These are phyloP conservation scores for Stagonosporopsis vannaccii DNA, from an alignment of 2,329 filamentous ascomycete species.

Conservation along the genomic window DNA sequence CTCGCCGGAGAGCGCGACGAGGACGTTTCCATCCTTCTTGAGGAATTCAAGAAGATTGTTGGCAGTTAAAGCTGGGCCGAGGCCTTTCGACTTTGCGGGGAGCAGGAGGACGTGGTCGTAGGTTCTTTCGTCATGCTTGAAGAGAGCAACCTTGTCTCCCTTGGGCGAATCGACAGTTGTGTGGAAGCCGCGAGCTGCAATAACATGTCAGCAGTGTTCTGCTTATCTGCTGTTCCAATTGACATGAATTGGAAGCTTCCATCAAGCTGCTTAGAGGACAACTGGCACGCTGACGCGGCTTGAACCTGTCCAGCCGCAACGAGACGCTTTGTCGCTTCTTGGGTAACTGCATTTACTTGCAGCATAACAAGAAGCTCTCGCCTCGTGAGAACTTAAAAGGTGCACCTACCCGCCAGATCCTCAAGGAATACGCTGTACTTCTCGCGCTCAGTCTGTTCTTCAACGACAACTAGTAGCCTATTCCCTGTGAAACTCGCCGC, in stretches of 20 bases:
- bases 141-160: constrained; percentile 69
- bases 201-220: constrained; percentile 14
- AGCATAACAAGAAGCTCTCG: background rate
- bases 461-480: constrained; percentile 84
- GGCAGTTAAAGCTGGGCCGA: constrained; percentile 87
- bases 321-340: background rate
- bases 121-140: constrained; percentile 82
- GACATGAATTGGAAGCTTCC: constrained; percentile 2
- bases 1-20: constrained; percentile 81
- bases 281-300: constrained; percentile 22
- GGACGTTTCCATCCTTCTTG: constrained; percentile 89
- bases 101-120: constrained; percentile 93
- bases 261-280: constrained; percentile 11
- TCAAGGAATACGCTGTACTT: constrained; percentile 83
- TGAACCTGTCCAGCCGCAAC: background rate
- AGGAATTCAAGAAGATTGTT: constrained; percentile 88
- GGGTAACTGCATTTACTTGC: background rate
- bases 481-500: constrained; percentile 81
- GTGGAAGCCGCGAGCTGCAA: constrained; percentile 79
- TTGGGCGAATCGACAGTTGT: constrained; percentile 75
- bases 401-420: constrained; percentile 70
- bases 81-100: constrained; percentile 89
- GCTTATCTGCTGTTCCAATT: background rate
- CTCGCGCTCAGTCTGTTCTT: constrained; percentile 80
- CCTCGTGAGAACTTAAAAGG: background rate